A percentile compares a stretch with the other conserved stretches of the same genome.
These are phyloP conservation scores for Syzygium syzygioides DNA, from an alignment of 441 rosid genomes.

Conservation along the genomic window DNA sequence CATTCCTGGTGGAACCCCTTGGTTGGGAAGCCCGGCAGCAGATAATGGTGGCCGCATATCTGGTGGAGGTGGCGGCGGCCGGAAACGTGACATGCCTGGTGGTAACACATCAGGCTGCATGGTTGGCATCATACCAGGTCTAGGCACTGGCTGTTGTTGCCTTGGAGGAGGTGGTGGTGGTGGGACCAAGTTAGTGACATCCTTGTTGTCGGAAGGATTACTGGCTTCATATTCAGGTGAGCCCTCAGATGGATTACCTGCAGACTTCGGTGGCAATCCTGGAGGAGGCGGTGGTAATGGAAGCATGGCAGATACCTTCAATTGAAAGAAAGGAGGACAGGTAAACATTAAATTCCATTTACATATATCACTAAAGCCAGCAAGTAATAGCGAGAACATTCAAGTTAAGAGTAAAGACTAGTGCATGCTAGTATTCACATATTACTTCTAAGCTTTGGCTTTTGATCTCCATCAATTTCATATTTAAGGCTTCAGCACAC, in stretches of 20 bases:
- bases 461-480: neutral
- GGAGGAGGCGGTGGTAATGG: conserved; percentile 67
- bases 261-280: conserved; percentile 38
- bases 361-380: neutral
- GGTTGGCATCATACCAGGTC: conserved; percentile 34
- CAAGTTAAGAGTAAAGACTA: neutral
- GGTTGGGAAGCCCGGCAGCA: conserved; percentile 46
- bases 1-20: conserved; percentile 53
- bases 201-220: conserved; percentile 33
- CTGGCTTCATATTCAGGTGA: conserved; percentile 35
- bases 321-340: neutral
- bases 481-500: neutral
- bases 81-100: conserved; percentile 63
- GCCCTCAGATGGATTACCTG: conserved; percentile 41
- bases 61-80: conserved; percentile 60
- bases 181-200: conserved; percentile 48
- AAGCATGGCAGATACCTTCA: conserved; percentile 36
- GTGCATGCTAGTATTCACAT: neutral
- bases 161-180: conserved; percentile 81
- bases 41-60: conserved; percentile 44
- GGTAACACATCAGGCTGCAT: conserved; percentile 56
- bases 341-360: neutral
- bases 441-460: neutral
- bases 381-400: neutral
- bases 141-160: conserved; percentile 47